Conservation (phyloP, 2,329 filamentous ascomycete genomes). For the Colletotrichum godetiae region DNA sequence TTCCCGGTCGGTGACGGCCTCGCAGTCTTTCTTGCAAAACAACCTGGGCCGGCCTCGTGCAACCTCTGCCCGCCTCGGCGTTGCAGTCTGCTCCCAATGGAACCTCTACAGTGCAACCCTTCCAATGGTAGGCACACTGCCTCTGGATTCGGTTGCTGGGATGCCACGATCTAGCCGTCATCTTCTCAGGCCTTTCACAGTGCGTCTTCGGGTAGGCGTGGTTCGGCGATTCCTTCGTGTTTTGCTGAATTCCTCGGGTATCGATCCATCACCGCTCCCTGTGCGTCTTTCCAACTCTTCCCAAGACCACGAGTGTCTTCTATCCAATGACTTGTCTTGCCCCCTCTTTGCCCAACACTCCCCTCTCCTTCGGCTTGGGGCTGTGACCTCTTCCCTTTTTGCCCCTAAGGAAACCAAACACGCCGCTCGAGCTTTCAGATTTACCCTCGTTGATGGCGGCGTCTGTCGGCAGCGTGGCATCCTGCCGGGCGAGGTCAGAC, state of each 20-base stretch:
- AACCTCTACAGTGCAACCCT: not conserved
- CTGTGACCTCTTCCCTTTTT: conserved; percentile 93
- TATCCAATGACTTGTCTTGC: conserved; percentile 84
- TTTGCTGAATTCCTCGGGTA: conserved; percentile 24
- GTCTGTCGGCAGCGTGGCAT: conserved; percentile 78
- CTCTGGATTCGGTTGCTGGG: not conserved
- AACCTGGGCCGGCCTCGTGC: not conserved
- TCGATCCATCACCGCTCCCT: conserved; percentile 21
- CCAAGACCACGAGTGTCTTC: conserved; percentile 4
- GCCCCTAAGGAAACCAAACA: conserved; percentile 89
- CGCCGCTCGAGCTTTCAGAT: conserved; percentile 74
- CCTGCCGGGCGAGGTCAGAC: conserved; percentile 89
- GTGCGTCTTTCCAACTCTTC: conserved; percentile 23
- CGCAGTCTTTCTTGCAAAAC: not conserved
- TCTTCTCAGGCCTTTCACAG: not conserved
- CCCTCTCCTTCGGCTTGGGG: conserved; percentile 93
- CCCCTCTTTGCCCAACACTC: conserved; percentile 94
- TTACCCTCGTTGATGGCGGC: conserved; percentile 67
- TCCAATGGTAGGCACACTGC: not conserved
- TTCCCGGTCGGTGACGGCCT: not conserved
- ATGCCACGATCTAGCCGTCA: conserved; percentile 15
- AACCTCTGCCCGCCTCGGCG: not conserved
- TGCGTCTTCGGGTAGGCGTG: not conserved
- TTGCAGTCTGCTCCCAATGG: not conserved
- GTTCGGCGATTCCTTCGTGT: not conserved